Base-by-base conservation (phyloP, 495 filamentous ascomycete species). In the Cairneyella variabilis region DNA sequence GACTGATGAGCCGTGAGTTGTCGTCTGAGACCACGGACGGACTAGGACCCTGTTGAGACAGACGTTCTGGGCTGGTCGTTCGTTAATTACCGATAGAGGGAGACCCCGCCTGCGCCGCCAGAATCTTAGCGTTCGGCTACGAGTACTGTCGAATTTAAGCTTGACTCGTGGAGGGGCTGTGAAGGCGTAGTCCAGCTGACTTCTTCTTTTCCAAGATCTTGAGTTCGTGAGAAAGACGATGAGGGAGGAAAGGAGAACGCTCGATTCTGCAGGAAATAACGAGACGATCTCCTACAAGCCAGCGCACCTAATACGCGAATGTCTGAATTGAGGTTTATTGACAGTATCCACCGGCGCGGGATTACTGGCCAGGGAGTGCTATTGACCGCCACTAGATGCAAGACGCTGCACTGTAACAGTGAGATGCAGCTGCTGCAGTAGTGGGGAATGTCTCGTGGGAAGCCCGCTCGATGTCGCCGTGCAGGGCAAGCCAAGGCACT, bases 331-430 rank as follows among this genome's bases (percentile, higher is more conserved):
- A 30, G 27, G 6, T 17, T 44, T 56, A 47, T 51, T 57, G 46
- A 57, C 47, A 45, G 26, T 27, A 37, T 30, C 16, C 5, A 23
- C 9, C 2, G 27, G 26, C 5, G 9, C 23, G 37, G 10, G 23
- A 41, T 37, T 36, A 23, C 38, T 32, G 26, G 23, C 25, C 12
- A 14, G 14, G 36, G 34, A n/a, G 21, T 25, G 16, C 39, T 51
- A 40, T 51, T 57, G 54, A 57, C 54, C 54, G 54, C 54, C 54
- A 57, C 54, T 17, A 26, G 12, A 43, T 50, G 53, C 53, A 56
- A 21, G 32, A 8, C 23, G 23, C 9, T 26, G 48, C 38, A 41
- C 36, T 48, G 52, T 25, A 54, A 22, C 34, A 54, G 41, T 27
- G 51, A 26, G 28, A 25, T 32, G 49, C 49, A 42, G 38, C 18